Evolutionary conservation across 2,329 filamentous ascomycete species (phyloP).

Genomic region (Fusarium xylarioides): DNA sequence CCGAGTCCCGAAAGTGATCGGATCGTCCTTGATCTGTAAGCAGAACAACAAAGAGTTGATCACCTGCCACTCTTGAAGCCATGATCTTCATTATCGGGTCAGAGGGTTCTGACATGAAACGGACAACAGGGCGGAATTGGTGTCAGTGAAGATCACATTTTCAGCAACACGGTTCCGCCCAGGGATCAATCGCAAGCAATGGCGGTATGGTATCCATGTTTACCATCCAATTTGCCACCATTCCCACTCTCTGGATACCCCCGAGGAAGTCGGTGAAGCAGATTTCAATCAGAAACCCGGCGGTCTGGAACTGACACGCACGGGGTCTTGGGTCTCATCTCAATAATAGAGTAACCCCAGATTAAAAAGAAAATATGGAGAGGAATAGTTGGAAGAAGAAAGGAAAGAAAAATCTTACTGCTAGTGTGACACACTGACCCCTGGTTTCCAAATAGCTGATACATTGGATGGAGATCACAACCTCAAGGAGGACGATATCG

Average conservation of each 20-base stretch:
- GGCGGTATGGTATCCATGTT: slow-evolving; percentile 6
- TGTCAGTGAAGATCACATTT: slow-evolving; percentile 17
- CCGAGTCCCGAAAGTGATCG: neutral
- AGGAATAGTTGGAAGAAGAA: slow-evolving; percentile 22
- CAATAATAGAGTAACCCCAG: slow-evolving; percentile 20
- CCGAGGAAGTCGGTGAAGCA: slow-evolving; percentile 38
- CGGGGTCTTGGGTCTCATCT: slow-evolving; percentile 18
- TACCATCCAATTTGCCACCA: slow-evolving; percentile 35
- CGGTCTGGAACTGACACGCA: slow-evolving; percentile 34
- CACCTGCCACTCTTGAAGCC: slow-evolving; percentile 14
- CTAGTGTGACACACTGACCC: slow-evolving; percentile 19
- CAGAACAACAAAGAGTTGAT: neutral
- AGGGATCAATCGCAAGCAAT: neutral
- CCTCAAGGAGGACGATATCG: neutral
- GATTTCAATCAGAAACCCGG: slow-evolving; percentile 27
- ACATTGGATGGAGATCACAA: neutral
- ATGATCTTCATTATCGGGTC: slow-evolving; percentile 11
- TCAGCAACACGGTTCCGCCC: slow-evolving; percentile 16
- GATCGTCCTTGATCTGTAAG: slow-evolving; percentile 1
- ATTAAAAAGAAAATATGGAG: slow-evolving; percentile 31
- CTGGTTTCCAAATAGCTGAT: neutral
- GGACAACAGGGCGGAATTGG: slow-evolving; percentile 9
- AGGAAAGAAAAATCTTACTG: slow-evolving; percentile 15
- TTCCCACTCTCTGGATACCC: slow-evolving; percentile 14
- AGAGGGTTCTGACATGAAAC: slow-evolving; percentile 5